phyloP scores from a whole-genome alignment of 2,329 filamentous ascomycete species.

The Cylindrodendrum hubeiense region DNA sequence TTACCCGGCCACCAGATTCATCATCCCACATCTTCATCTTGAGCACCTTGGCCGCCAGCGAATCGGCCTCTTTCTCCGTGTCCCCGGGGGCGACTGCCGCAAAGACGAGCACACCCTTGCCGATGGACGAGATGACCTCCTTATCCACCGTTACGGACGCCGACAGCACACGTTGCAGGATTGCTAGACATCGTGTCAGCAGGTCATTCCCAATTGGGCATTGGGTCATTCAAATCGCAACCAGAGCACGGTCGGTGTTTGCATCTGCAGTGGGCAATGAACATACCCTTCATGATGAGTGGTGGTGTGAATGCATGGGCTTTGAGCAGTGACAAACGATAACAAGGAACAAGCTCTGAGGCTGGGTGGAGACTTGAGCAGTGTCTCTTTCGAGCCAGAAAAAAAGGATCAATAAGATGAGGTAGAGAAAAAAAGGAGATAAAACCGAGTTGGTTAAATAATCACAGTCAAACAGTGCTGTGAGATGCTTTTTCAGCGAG shows the following conservation, averaged over 20 bases:
- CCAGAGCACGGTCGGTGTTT: not conserved
- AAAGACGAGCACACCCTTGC: slow-evolving; percentile 89
- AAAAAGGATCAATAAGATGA: not conserved
- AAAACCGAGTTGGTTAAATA: not conserved
- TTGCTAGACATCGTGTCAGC: slow-evolving; percentile 67
- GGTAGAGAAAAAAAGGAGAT: not conserved
- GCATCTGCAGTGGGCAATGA: slow-evolving; percentile 1
- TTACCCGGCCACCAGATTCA: slow-evolving; percentile 75
- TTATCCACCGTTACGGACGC: slow-evolving; percentile 96
- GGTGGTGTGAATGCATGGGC: slow-evolving; percentile 2
- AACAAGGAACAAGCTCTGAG: slow-evolving; percentile 8
- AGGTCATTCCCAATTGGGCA: slow-evolving; percentile 13
- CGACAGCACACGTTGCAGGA: slow-evolving; percentile 93
- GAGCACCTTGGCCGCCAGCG: slow-evolving; percentile 85
- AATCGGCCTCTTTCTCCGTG: slow-evolving; percentile 87
- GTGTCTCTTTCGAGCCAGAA: not conserved
- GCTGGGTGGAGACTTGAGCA: slow-evolving; percentile 2
- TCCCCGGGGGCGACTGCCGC: slow-evolving; percentile 93
- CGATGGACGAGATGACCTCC: slow-evolving; percentile 89
- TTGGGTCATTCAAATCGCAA: slow-evolving; percentile 4
- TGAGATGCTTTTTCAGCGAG: not conserved
- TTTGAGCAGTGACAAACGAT: not conserved
- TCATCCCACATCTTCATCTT: slow-evolving; percentile 95
- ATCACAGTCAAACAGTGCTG: not conserved
- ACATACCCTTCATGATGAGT: slow-evolving; percentile 41